Conservation (phyloP, 306 rosid genomes). For the Castanea sativa region DNA sequence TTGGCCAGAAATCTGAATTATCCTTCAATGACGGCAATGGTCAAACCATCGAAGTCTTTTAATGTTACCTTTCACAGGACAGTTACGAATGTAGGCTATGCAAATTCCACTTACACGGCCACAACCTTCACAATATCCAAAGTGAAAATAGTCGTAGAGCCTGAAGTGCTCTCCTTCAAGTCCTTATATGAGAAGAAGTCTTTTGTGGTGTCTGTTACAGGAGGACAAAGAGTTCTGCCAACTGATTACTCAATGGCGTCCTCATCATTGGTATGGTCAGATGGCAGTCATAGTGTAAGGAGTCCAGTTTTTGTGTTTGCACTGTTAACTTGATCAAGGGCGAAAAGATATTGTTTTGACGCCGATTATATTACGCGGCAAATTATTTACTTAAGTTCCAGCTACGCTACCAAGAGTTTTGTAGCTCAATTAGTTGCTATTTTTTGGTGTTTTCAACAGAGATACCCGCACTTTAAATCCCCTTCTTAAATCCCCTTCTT, state of each 20-base stretch:
- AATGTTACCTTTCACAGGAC: not conserved
- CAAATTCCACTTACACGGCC: conserved; percentile 29
- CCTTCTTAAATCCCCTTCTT: no score
- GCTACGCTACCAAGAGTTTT: rapidly evolving
- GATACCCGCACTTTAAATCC: rapidly evolving
- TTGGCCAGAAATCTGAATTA: conserved; percentile 10
- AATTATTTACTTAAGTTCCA: no score
- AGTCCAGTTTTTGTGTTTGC: conserved; percentile 19
- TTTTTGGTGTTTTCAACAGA: rapidly evolving
- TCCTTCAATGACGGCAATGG: conserved; percentile 2
- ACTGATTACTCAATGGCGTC: not conserved
- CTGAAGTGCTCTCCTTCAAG: conserved; percentile 14
- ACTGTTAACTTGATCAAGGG: not conserved
- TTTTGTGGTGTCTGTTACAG: conserved; percentile 11
- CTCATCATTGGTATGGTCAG: conserved; percentile 24
- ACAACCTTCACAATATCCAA: not conserved
- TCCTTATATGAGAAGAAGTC: conserved; percentile 1
- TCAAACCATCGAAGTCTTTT: not conserved
- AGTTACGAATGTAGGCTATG: conserved; percentile 30
- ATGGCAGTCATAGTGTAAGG: conserved; percentile 15
- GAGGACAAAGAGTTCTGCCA: not conserved
- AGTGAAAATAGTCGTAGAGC: conserved; percentile 8
- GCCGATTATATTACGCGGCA: no score
- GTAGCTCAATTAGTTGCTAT: no score
- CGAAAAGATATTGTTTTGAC: no score